Base-by-base conservation (phyloP, 129 eudicot species). In the Centrapalus pauciflorus region DNA sequence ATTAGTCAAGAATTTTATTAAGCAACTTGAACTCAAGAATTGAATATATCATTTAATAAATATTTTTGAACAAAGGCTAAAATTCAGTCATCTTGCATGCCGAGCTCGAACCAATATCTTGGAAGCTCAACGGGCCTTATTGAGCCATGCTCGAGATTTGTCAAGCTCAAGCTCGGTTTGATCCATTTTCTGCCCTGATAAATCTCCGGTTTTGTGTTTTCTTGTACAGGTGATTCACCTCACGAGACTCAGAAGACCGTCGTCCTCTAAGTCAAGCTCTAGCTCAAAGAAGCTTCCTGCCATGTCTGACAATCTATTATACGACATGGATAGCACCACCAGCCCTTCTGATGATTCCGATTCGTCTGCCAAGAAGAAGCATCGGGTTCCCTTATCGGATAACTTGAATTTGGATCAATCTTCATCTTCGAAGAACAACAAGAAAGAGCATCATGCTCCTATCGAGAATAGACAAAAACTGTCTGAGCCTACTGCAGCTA, bases 291-390 rank as follows among this genome's bases (percentile, higher is more conserved):
- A 67, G 55, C 75, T 79, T 51, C 91, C 91, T 7, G 30, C 40
- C 34, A 79, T 88, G 96, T 28, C 84, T 11, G 95, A 92, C 72
- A 88, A 92, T 51, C 76, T 85, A 43, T 24, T 88, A 11, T 88
- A 81, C 21, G 89, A 83, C 68, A 86, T 85, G 96, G 96, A 88
- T 46, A 65, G 90, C 66, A 73, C 88, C n/a, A 87, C 95, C 19
- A 72, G 87, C 55, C 81, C 89, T 4, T 92, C 98, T 32, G 85
- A 87, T 19, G 96, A 88, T 88, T 85, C 95, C 32, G 98, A 92
- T 63, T 62, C 81, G 35, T 41, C 82, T 27, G 23, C 75, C 5
- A 73, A 51, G 41, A 73, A 17, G 65, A 75, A 21, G 12, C 35
- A 20, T 8, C 81, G 56, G 26, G 7, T 46, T 56, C 76, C 77